Base-by-base conservation (phyloP, 2,329 filamentous ascomycete species). In the Arthrobotrys musiformis region DNA sequence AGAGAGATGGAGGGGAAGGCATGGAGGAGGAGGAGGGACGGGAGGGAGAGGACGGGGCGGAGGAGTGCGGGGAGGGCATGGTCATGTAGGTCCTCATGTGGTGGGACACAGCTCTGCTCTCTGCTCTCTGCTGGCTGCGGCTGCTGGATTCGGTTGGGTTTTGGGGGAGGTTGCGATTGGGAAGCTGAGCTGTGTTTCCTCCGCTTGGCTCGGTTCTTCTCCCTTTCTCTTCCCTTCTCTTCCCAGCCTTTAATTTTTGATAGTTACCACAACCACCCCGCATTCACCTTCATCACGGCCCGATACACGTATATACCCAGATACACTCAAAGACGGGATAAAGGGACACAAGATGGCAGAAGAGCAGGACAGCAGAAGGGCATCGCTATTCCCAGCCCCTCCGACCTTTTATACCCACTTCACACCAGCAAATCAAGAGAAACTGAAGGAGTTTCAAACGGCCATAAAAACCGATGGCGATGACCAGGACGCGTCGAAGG, bases 391-490 rank as follows among this genome's bases (percentile, higher is more conserved):
- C 82, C 94, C 95, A 24, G 89, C 91, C 63, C 95, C 95, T 26
- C 95, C 95, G 26, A 90, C 91, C 0, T 97, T 97, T 85, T 98
- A 92, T 90, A 90, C 91, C 80, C 88, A 92, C 83, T 98, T 98
- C 84, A 97, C 93, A 0, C 83, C 89, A 2, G 89, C 91, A 28
- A 96, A 94, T 82, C 81, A 92, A 63, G 84, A 88, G 13, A 89
- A 89, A 56, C 84, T 92, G 24, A 84, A 86, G 69, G 82, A 86
- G 42, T 82, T 87, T 64, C 87, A 83, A 83, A 24, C 82, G 1
- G 30, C 30, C 11, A 19, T 19, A n/a, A 24, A 40, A 2, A 80
- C 81, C 4, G 80, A 83, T 17, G 61, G 28, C 7, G 61, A 72
- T 11, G 56, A 56, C 15, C n/a, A 11, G 8, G 33, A 69, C 54